Percentiles rank a stretch among this genome's conserved stretches.
These are phyloP conservation scores for Prosopis cineraria DNA, from an alignment of 306 rosid species.

Conservation along the genomic window DNA sequence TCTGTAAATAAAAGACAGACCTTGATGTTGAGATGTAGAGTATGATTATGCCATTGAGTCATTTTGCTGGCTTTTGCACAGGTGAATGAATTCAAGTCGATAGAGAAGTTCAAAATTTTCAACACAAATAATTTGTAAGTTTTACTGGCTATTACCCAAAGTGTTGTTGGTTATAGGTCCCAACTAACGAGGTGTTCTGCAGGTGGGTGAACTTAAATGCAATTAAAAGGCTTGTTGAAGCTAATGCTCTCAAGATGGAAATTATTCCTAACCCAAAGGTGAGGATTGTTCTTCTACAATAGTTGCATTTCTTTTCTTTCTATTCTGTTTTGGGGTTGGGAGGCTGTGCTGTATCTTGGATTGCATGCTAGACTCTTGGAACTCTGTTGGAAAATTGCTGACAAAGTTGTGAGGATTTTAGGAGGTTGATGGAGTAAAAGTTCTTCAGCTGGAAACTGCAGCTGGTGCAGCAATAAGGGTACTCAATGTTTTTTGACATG, in stretches of 20 bases:
- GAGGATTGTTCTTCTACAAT: slow-evolving; percentile 21
- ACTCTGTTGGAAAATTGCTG: slow-evolving; percentile 27
- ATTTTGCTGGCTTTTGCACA: slow-evolving; percentile 46
- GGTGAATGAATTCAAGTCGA: slow-evolving; percentile 96
- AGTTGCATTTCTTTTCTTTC: slow-evolving; percentile 29
- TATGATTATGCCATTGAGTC: slow-evolving; percentile 36
- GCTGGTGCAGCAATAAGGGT: slow-evolving; percentile 99
- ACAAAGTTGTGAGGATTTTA: slow-evolving; percentile 37
- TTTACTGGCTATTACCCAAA: slow-evolving; percentile 10
- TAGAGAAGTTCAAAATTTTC: slow-evolving; percentile 97
- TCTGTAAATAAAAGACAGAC: slow-evolving; percentile 13
- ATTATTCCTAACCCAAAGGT: slow-evolving; percentile 99
- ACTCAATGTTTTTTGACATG: slow-evolving; percentile 22
- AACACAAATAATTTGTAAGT: slow-evolving; percentile 97
- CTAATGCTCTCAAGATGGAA: slow-evolving; percentile 94
- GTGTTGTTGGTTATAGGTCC: slow-evolving; percentile 27
- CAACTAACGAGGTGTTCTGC: slow-evolving; percentile 40
- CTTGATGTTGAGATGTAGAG: slow-evolving; percentile 15
- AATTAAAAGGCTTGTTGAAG: slow-evolving; percentile 86
- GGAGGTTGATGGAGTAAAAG: slow-evolving; percentile 96
- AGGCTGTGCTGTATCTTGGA: too few relatives aligned
- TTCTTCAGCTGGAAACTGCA: slow-evolving; percentile 98
- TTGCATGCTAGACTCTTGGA: slow-evolving; percentile 32
- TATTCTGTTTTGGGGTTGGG: too few relatives aligned
- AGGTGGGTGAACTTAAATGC: slow-evolving; percentile 98